A percentile compares a stretch with the other conserved stretches of the same genome.
phyloP scores from a whole-genome alignment of 345 rosid genomes.

The Acer negundo region DNA sequence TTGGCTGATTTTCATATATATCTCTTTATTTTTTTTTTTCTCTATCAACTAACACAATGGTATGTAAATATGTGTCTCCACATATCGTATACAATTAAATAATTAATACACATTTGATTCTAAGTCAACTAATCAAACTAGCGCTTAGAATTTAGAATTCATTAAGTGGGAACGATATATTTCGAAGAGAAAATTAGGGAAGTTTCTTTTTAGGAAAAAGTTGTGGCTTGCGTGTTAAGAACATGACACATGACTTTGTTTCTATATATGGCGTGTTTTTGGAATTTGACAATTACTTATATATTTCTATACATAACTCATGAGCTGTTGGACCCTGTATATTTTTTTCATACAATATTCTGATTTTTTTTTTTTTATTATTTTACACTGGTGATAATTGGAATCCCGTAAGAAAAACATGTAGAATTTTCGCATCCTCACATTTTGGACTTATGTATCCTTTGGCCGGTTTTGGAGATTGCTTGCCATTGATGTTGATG shows the following conservation, averaged over 20 bases:
- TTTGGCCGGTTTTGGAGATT: not conserved
- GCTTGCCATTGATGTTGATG: not conserved
- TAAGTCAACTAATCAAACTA: not conserved
- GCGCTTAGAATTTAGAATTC: not conserved
- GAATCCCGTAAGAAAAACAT: too few relatives aligned
- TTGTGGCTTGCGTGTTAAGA: conserved; percentile 1
- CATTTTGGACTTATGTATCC: not conserved
- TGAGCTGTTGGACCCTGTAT: too few relatives aligned
- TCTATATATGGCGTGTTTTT: not conserved
- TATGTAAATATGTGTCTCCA: not conserved
- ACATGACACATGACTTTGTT: not conserved
- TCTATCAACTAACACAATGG: not conserved
- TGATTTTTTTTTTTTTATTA: too few relatives aligned
- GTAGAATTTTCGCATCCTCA: too few relatives aligned
- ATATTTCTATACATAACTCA: too few relatives aligned
- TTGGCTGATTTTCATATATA: not conserved
- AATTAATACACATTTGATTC: not conserved
- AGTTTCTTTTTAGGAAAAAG: not conserved
- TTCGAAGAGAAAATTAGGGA: not conserved
- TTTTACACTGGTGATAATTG: too few relatives aligned
- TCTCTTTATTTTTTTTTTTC: not conserved
- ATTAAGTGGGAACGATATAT: not conserved
- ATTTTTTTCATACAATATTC: too few relatives aligned
- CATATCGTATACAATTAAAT: not conserved
- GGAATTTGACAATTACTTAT: too few relatives aligned